Base-by-base conservation (phyloP, 495 filamentous ascomycete species). In the Aspergillus funiculosus region DNA sequence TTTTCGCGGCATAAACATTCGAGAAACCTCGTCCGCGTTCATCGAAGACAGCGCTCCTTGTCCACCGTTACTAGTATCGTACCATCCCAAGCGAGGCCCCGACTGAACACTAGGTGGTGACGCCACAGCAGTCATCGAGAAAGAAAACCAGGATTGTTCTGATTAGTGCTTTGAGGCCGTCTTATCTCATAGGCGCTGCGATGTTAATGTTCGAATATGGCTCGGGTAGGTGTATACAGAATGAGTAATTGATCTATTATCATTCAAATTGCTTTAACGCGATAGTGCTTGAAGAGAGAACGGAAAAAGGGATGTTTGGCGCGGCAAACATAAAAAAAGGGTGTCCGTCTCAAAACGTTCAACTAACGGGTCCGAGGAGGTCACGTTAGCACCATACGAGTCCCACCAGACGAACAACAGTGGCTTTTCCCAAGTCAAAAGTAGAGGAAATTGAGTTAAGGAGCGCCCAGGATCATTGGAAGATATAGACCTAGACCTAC, bases 111-210 rank as follows among this genome's bases (percentile, higher is more conserved):
- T 90, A 66, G 87, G 87, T 51, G 86, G 89, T 71, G 81, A 87
- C 60, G 89, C 92, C 69, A 98, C 91, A 67, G 92, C 92, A 78
- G 92, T 98, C 92, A 98, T 98, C 64, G 68, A 69, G 64, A 71
- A 73, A 56, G 62, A 64, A 61, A 57, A 53, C 48, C 37, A 48
- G 37, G 44, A 53, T 31, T 51, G 45, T 40, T 29, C 44, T 39
- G 47, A 32, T 27, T 35, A 42, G 32, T 43, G 40, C n/a, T 46
- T 49, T 6, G 39, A 27, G 35, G 46, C 5, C 27, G 32, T 37
- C 34, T 35, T 55, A 55, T 51, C 22, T 49, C 52, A 53, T 57
- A 49, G 51, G 52, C 50, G 43, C 54, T 54, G 42, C 35, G 37
- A 38, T 25, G 22, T 15, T 54, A 40, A 56, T 19, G n/a, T 22